Conservation (phyloP, 257 asterid genomes). For the Mentha longifolia region DNA sequence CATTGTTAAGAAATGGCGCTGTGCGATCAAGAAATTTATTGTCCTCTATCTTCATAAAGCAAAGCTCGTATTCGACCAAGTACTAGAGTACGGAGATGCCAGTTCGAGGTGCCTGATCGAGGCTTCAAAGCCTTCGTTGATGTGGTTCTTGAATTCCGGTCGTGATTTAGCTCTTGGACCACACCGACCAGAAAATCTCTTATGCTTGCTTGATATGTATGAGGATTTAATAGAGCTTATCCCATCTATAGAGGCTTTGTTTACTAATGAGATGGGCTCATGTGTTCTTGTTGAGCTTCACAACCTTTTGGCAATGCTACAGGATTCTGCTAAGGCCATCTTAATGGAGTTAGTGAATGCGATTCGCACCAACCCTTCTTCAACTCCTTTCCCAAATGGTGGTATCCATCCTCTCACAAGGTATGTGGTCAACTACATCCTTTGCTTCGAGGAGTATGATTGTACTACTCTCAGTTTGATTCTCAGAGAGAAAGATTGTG, state of each 20-base stretch:
- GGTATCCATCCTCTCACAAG: background rate
- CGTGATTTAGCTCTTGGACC: background rate
- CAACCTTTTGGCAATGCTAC: background rate
- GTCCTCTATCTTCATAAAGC: background rate
- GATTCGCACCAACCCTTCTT: background rate
- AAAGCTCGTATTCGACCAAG: background rate
- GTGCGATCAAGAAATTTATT: background rate
- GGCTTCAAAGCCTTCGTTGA: background rate
- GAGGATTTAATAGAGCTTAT: background rate
- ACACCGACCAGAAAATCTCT: background rate
- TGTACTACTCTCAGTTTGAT: too few species aligned
- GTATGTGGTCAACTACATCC: background rate
- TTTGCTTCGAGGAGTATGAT: background rate
- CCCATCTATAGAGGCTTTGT: background rate
- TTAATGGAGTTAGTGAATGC: background rate
- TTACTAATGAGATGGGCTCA: background rate
- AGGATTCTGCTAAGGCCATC: background rate
- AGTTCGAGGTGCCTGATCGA: background rate
- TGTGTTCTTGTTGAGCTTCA: background rate
- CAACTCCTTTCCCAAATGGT: background rate
- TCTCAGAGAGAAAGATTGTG: background rate
- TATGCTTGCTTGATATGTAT: background rate
- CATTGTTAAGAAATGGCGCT: background rate
- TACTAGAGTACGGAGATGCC: background rate
- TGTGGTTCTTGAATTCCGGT: background rate